Evolutionary conservation across 1,139 yeast species (phyloP).

Genomic region (Taiozyma sp.): DNA sequence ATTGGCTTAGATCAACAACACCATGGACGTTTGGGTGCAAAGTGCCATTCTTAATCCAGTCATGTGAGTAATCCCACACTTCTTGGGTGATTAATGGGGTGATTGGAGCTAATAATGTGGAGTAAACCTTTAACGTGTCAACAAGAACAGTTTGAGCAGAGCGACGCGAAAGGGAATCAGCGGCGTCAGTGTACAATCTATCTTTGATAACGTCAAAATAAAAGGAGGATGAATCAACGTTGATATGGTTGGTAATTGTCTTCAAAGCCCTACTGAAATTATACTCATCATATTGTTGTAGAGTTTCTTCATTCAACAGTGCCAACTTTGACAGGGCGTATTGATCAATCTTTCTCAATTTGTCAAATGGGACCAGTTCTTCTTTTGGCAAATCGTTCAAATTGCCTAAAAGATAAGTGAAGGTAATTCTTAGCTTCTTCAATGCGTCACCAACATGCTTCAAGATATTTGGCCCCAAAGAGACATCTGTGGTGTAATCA

Average conservation of each 20-base stretch:
- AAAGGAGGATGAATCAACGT: constrained; percentile 69
- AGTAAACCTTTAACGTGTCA: constrained; percentile 56
- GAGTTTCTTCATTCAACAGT: constrained; percentile 40
- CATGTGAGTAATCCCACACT: constrained; percentile 63
- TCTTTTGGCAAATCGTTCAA: constrained; percentile 36
- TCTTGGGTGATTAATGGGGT: constrained; percentile 85
- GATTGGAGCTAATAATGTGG: constrained; percentile 71
- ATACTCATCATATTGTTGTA: constrained; percentile 46
- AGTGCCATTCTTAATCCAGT: constrained; percentile 28
- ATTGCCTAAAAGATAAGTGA: constrained; percentile 79
- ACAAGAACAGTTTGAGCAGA: constrained; percentile 70
- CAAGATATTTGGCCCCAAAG: constrained; percentile 68
- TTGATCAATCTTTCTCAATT: constrained; percentile 57
- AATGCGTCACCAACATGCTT: constrained; percentile 74
- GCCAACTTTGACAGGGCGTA: constrained; percentile 54
- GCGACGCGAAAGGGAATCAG: constrained; percentile 46
- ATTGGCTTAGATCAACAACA: constrained; percentile 33
- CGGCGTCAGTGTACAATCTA: constrained; percentile 67
- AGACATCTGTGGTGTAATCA: constrained; percentile 78
- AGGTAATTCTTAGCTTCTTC: constrained; percentile 79
- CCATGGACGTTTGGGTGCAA: constrained; percentile 53
- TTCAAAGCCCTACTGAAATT: constrained; percentile 66
- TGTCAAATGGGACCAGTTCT: constrained; percentile 28
- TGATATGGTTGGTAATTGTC: constrained; percentile 66
- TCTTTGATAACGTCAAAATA: constrained; percentile 90